Base-by-base conservation (phyloP, 177 flowering plant species). In the Vitis hybrid region DNA sequence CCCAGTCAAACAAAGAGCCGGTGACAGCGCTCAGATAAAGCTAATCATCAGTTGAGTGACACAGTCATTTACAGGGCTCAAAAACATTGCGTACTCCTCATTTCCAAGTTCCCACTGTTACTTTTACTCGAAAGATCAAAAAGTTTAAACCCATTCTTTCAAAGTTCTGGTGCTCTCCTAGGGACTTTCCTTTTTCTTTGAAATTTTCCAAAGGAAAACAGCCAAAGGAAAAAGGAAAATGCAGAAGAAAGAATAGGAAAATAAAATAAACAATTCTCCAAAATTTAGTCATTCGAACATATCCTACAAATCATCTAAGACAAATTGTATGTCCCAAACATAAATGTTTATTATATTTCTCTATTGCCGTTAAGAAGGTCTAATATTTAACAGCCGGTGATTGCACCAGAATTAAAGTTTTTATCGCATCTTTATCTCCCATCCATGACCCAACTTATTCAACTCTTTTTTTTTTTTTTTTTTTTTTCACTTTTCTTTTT, bases 1-100 rank as follows among this genome's bases (percentile, higher is more conserved):
- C 48, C 67, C 77, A 79, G 86, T 86, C 89, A 85, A 87, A 87
- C 84, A 75, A 77, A 75, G 74, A 67, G 66, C 75, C 48, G 50
- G 57, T 21, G 56, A 62, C 61, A 59, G 65, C 51, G 56, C 23
- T 18, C 55, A 57, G 19, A 62, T 48, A 15, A 56, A 56, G 30
- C 48, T 57, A 52, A 55, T 26, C 15, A 73, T 50, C 67, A 70
- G 21, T 72, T 52, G 30, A 52, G 65, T 21, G 6, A n/a, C 52
- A 6, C 0, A 1, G 48, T 30, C 5, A 30, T 30, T 30, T 4
- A 30, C 32, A 30, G 32, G 32, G 32, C 32, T 4, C 0, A 30
- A 30, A 30, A 4, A 30, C 32, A 30, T 30, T 30, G 32, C 32
- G 32, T 4, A 4, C 32, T 30, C 32, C 32, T 30, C 32, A 30